phyloP scores from a whole-genome alignment of 805 yeast genomes.

The Candida ascalaphidarum region DNA sequence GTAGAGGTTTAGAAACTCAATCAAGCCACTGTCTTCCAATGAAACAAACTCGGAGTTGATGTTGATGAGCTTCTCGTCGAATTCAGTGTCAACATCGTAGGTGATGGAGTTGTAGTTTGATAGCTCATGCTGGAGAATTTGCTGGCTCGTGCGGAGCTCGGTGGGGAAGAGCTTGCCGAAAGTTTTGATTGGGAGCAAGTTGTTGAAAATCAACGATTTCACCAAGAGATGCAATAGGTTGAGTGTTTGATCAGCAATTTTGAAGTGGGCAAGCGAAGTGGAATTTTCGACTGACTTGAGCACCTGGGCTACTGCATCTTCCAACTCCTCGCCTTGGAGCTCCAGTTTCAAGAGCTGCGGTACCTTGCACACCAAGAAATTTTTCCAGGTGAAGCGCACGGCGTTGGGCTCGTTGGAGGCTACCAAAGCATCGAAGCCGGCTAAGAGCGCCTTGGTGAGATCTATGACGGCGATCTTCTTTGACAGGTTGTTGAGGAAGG shows the following conservation, averaged over 20 bases:
- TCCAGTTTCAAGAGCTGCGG: too few species aligned
- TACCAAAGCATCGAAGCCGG: slow-evolving; percentile 11
- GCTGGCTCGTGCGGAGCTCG: slow-evolving; percentile 16
- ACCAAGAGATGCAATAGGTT: too few species aligned
- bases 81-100: slow-evolving; percentile 5
- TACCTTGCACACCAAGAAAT: slow-evolving; percentile 21
- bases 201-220: too few species aligned
- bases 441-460: slow-evolving; percentile 13
- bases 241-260: too few species aligned
- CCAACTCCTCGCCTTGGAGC: too few species aligned
- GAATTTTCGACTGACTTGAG: slow-evolving; percentile 8
- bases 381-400: slow-evolving; percentile 25
- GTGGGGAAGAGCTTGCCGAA: slow-evolving; percentile 19
- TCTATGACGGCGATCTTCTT: too few species aligned
- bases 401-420: slow-evolving; percentile 13
- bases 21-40: slow-evolving; percentile 28
- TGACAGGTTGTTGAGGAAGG: too few species aligned
- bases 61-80: slow-evolving; percentile 22
- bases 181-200: slow-evolving; percentile 15
- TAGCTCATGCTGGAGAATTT: slow-evolving; percentile 17
- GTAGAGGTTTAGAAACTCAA: slow-evolving; percentile 16
- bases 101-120: slow-evolving; percentile 1
- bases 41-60: slow-evolving; percentile 32
- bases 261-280: too few species aligned
- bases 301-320: slow-evolving; percentile 8